Percentiles rank a stretch among this genome's conserved stretches.
Conservation (phyloP, 2,329 filamentous ascomycete species). For the Fusarium chuoi region DNA sequence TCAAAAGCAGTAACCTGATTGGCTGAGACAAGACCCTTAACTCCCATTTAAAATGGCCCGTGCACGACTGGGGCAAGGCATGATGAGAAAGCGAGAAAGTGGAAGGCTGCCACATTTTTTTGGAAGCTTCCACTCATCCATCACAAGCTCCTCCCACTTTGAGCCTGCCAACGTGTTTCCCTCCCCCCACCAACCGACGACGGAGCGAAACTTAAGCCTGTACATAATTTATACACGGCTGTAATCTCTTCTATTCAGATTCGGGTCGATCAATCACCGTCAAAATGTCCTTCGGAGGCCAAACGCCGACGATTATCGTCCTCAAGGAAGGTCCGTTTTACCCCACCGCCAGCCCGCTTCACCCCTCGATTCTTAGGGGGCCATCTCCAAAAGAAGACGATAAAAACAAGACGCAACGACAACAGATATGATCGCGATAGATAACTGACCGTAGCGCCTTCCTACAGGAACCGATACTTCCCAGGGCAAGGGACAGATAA, state of each 20-base stretch:
- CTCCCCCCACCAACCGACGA: conserved; percentile 28
- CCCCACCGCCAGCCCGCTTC: conserved; percentile 51
- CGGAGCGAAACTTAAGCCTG: conserved; percentile 22
- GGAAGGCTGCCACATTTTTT: conserved; percentile 61
- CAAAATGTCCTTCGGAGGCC: conserved; percentile 94
- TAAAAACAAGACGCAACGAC: conserved; percentile 1
- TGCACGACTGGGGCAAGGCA: conserved; percentile 44
- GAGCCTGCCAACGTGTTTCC: conserved; percentile 42
- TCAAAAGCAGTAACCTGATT: conserved; percentile 17
- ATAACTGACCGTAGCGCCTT: conserved; percentile 31
- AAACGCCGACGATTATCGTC: conserved; percentile 97
- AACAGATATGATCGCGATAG: conserved; percentile 9
- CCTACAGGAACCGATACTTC: conserved; percentile 90
- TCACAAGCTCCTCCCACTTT: conserved; percentile 48
- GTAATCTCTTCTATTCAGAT: conserved; percentile 18
- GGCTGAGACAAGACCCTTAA: conserved; percentile 16
- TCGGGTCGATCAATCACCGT: conserved; percentile 10
- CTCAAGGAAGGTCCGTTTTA: conserved; percentile 87
- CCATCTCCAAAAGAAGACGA: conserved; percentile 10
- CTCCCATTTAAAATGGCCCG: conserved; percentile 38
- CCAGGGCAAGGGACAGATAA: conserved; percentile 94
- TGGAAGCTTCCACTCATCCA: conserved; percentile 55
- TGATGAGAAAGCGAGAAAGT: conserved; percentile 38
- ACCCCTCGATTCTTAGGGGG: conserved; percentile 36
- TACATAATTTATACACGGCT: conserved; percentile 12